phyloP scores from a whole-genome alignment of 345 rosid species.

The Jatropha curcas region DNA sequence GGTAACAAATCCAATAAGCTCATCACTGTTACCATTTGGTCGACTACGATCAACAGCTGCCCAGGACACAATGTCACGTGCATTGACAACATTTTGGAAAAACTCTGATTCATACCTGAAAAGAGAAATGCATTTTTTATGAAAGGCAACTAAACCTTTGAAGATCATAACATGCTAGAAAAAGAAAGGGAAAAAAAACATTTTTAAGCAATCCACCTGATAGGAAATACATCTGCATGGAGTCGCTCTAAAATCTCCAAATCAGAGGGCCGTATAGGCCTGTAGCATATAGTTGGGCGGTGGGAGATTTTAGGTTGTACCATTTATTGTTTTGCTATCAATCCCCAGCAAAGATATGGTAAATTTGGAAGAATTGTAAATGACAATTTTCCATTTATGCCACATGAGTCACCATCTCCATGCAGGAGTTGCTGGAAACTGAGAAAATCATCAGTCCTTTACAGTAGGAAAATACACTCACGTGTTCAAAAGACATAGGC shows the following conservation, averaged over 20 bases:
- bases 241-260: slow-evolving; percentile 67
- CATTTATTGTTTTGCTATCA: slow-evolving; percentile 48
- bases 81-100: slow-evolving; percentile 84
- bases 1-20: slow-evolving; percentile 92
- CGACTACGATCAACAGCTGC: slow-evolving; percentile 86
- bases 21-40: slow-evolving; percentile 64
- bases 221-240: slow-evolving; percentile 79
- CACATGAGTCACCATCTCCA: slow-evolving; percentile 37
- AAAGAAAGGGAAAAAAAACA: not conserved
- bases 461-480: not conserved
- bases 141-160: slow-evolving; percentile 3
- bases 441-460: slow-evolving; percentile 20
- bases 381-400: slow-evolving; percentile 49
- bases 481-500: not conserved
- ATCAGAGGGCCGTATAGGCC: slow-evolving; percentile 76
- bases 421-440: slow-evolving; percentile 29
- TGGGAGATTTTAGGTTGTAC: slow-evolving; percentile 41
- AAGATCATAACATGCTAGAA: slow-evolving; percentile 9
- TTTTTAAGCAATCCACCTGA: slow-evolving; percentile 45
- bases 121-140: slow-evolving; percentile 22
- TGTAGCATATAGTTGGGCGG: slow-evolving; percentile 64
- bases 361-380: slow-evolving; percentile 28
- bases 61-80: slow-evolving; percentile 81
- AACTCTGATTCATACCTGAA: slow-evolving; percentile 93
- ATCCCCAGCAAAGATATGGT: slow-evolving; percentile 47